Base-by-base conservation (phyloP, 305 asterid species). In the Ilex paraguariensis region DNA sequence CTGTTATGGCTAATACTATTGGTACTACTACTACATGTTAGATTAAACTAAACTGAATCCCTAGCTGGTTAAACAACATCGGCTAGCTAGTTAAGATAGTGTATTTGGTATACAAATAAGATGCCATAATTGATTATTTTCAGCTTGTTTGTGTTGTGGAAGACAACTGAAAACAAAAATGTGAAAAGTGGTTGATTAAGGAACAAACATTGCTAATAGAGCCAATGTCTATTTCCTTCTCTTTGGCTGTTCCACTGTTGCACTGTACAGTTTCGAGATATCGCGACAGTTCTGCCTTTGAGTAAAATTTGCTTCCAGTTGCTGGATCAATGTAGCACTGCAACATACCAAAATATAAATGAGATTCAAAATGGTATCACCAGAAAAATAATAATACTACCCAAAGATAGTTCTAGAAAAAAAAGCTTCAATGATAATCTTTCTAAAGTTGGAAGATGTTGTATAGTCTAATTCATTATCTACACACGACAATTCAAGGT, bases 251-350 rank as follows among this genome's bases (percentile, higher is more conserved):
- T 40, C 68, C 53, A 42, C 60, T 52, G 50, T 59, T 65, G 57
- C 33, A 63, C 65, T 66, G 61, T 54, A 58, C 14, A 60, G 71
- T 54, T 56, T 66, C 57, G 75, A 88, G 68, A 70, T 86, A 82
- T 68, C 66, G 72, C 52, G 75, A 56, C 53, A 86, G 88, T 65
- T 82, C 68, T 51, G 73, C 72, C 78, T 71, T 76, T 15, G 96
- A 86, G 73, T 81, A 76, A 62, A 77, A 78, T 77, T 69, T 86
- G 68, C 48, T 66, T 65, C 86, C 90, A 62, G 82, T 69, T 45
- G 75, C 70, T 61, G 70, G 70, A 31, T 84, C 85, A 60, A 70
- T 66, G 73, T 84, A 88, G 57, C 71, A 67, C 96, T 88, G 80
- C 75, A 36, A 4, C 42, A 36, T 36, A 36, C 3, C 6, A 5